Conservation (phyloP, 495 filamentous ascomycete genomes). For the Xylaria castorea region DNA sequence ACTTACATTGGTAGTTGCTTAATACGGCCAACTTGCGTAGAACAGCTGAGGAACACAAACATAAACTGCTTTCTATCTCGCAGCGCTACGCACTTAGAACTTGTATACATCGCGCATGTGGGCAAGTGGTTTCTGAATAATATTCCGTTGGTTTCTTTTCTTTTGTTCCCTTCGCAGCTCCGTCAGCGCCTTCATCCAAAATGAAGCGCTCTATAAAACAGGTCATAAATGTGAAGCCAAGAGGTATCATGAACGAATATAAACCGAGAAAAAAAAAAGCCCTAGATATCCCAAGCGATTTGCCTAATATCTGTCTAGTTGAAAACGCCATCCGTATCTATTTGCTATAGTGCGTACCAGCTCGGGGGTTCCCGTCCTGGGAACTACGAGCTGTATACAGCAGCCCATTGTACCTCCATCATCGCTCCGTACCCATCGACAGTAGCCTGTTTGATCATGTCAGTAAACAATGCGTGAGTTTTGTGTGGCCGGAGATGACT, state of each 20-base stretch:
- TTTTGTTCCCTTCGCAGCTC: background rate
- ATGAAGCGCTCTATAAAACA: background rate
- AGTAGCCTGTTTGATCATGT: slow-evolving; percentile 38
- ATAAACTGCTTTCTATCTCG: background rate
- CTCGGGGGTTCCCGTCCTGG: background rate
- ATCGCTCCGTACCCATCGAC: slow-evolving; percentile 53
- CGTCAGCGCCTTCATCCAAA: slow-evolving; percentile 9
- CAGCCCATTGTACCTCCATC: slow-evolving; percentile 59
- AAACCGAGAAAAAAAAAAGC: background rate
- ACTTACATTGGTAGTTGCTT: background rate
- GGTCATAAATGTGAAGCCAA: slow-evolving; percentile 15
- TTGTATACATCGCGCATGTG: background rate
- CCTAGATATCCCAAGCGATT: background rate
- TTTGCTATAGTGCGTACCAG: background rate
- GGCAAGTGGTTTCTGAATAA: background rate
- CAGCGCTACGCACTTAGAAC: background rate
- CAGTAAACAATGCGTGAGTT: background rate
- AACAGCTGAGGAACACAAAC: slow-evolving; percentile 17
- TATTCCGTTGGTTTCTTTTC: background rate
- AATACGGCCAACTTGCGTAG: slow-evolving; percentile 1
- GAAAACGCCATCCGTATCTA: slow-evolving; percentile 20
- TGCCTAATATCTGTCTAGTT: background rate
- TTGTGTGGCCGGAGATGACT: slow-evolving; percentile 27
- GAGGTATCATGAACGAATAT: slow-evolving; percentile 32
- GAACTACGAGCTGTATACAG: slow-evolving; percentile 46